Conservation (phyloP, 495 filamentous ascomycete species). For the Jackrogersella minutella region DNA sequence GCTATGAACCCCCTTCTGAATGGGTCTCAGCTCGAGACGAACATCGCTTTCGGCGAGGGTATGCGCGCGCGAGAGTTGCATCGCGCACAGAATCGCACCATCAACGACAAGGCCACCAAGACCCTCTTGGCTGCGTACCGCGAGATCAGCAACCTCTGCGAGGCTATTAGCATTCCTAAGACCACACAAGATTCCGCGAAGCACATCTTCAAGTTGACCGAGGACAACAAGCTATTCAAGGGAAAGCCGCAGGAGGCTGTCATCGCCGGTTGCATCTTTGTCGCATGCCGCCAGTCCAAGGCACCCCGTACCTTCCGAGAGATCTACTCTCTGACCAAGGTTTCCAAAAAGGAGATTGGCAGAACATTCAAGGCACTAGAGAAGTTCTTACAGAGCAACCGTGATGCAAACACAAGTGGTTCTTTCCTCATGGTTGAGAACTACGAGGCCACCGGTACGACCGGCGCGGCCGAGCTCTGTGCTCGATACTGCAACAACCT, state of each 20-base stretch:
- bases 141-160: slow-evolving; percentile 87
- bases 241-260: slow-evolving; percentile 94
- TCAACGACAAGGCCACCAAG: slow-evolving; percentile 88
- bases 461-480: slow-evolving; percentile 84
- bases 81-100: slow-evolving; percentile 83
- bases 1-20: slow-evolving; percentile 85
- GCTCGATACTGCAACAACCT: slow-evolving; percentile 88
- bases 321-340: slow-evolving; percentile 89
- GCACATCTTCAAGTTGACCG: slow-evolving; percentile 90
- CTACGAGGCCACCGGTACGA: slow-evolving; percentile 79
- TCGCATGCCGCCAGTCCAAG: slow-evolving; percentile 89
- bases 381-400: slow-evolving; percentile 74
- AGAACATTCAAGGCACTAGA: slow-evolving; percentile 92
- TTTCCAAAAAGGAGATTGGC: slow-evolving; percentile 96
- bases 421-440: slow-evolving; percentile 53
- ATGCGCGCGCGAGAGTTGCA: slow-evolving; percentile 77
- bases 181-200: slow-evolving; percentile 86
- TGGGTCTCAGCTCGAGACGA: slow-evolving; percentile 90
- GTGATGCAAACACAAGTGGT: slow-evolving; percentile 45
- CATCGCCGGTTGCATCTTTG: slow-evolving; percentile 95
- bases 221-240: slow-evolving; percentile 92
- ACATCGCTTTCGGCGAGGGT: slow-evolving; percentile 82
- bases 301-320: slow-evolving; percentile 91
- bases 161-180: slow-evolving; percentile 80
- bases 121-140: slow-evolving; percentile 73